These are phyloP conservation scores for Penicillium aurantiogriseum DNA, from an alignment of 2,329 filamentous ascomycete species.

Conservation along the genomic window DNA sequence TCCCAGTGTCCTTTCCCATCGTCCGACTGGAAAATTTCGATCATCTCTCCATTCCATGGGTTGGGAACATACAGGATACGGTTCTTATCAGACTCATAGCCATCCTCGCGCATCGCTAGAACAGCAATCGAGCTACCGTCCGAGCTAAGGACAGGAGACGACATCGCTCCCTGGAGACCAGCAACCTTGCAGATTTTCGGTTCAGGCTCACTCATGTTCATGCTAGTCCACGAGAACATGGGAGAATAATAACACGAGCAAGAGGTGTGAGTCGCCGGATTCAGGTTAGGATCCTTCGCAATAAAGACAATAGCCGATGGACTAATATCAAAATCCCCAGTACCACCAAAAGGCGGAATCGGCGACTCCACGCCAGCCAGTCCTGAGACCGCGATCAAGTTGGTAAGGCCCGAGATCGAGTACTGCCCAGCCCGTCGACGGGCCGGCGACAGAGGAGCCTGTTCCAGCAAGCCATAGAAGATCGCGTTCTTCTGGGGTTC, in stretches of 20 bases:
- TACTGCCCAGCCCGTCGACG: slow-evolving; percentile 41
- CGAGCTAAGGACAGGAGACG: slow-evolving; percentile 46
- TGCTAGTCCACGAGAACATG: slow-evolving; percentile 43
- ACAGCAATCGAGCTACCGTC: slow-evolving; percentile 46
- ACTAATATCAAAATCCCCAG: slow-evolving; percentile 49
- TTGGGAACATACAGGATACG: slow-evolving; percentile 44
- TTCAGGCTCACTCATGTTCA: slow-evolving; percentile 33
- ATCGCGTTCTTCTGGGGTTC: slow-evolving; percentile 51
- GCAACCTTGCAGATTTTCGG: slow-evolving; percentile 35
- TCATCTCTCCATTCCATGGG: slow-evolving; percentile 41
- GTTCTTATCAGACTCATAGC: slow-evolving; percentile 50
- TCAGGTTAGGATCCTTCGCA: slow-evolving; percentile 46
- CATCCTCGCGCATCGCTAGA: slow-evolving; percentile 45
- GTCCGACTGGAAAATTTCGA: slow-evolving; percentile 39
- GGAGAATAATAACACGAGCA: slow-evolving; percentile 48
- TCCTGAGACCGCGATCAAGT: slow-evolving; percentile 42
- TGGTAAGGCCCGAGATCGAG: slow-evolving; percentile 44
- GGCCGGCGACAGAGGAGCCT: slow-evolving; percentile 37
- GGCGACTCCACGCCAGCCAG: slow-evolving; percentile 46
- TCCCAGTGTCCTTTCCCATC: slow-evolving; percentile 45
- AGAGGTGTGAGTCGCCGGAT: slow-evolving; percentile 48
- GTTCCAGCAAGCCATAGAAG: slow-evolving; percentile 49
- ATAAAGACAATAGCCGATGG: slow-evolving; percentile 47
- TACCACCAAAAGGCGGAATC: slow-evolving; percentile 49
- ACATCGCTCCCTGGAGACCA: slow-evolving; percentile 44